Evolutionary conservation across 2,329 filamentous ascomycete species (phyloP), one percentile per base, ranked within the genome.

Genomic region (Ceratocystis harringtonii): DNA sequence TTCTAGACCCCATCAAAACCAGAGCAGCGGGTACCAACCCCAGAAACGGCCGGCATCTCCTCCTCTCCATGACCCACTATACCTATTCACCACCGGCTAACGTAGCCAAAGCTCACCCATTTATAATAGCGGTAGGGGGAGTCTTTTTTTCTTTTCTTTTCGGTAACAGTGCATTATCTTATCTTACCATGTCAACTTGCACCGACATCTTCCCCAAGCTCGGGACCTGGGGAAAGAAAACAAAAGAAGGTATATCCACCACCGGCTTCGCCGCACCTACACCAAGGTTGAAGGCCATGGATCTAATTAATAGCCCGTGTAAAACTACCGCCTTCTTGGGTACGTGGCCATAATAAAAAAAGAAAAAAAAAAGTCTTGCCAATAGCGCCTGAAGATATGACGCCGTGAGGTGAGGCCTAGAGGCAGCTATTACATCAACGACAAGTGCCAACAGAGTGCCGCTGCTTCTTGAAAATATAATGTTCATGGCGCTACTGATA

Each of bases 341-440:
- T 28, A 1, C 10, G 52, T 57, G 52, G 4, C 30, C 5, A 6
- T 17, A n/a, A 52, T 10, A 22, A 22, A 50, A 0, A 30, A 57
- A 10, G 3, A 36, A 32, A 17, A n/a, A 50, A 50, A 50, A 50
- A 30, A 57, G 30, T 32, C 8, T 30, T 8, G 10, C 12, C 52
- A 57, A 57, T 57, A 57, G 22, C 52, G 32, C 52, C 25, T 57
- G 25, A 32, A 57, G 28, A 57, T 57, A 57, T 57, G 52, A n/a
- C 10, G 6, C 28, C 28, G 52, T 28, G 17, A 30, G 52, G 52
- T 15, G 36, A 41, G 36, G 36, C 36, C 22, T 12, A n/a, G 28
- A 30, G 25, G 15, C 52, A 28, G 15, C 19, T 17, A 25, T 8
- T 52, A 25, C 30, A 30, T 28, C 52, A 30, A 17, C 28, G 52